Percentiles rank a stretch among this genome's conserved stretches.
Conservation (phyloP, 176 grass and related monocot genomes). For the Aegilops tauschii region DNA sequence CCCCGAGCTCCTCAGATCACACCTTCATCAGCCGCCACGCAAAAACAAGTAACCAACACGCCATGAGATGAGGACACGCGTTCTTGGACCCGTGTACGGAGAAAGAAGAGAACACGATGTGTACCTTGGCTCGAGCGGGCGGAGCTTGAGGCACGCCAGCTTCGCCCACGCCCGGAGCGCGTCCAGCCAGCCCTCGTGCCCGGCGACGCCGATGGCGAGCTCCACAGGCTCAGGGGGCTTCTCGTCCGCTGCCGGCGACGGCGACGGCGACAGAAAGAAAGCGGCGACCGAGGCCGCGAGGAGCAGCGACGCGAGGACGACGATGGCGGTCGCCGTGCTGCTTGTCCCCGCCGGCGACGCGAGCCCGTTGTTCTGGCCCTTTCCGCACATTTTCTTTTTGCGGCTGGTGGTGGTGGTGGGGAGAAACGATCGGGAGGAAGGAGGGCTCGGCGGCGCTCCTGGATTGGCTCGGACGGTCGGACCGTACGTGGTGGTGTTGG, state of each 20-base stretch:
- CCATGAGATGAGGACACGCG: background rate
- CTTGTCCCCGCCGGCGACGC: background rate
- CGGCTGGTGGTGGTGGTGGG: background rate
- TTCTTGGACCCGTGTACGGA: background rate
- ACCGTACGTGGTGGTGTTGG: background rate
- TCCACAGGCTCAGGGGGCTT: constrained; percentile 40
- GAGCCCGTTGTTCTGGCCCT: background rate
- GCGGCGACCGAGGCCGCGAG: constrained; percentile 5
- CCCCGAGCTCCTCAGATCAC: constrained; percentile 21
- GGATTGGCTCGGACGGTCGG: too few relatives aligned
- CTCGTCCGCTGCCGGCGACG: background rate
- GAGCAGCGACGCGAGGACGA: constrained; percentile 22
- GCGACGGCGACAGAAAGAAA: background rate
- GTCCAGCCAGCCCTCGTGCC: constrained; percentile 40
- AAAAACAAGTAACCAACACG: background rate
- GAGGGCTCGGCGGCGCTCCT: background rate
- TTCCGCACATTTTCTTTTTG: background rate
- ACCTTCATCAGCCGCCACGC: background rate
- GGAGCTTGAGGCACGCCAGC: constrained; percentile 40
- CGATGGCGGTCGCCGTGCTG: background rate
- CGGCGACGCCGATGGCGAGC: constrained; percentile 55
- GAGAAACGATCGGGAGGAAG: background rate
- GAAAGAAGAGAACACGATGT: background rate
- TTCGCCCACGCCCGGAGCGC: constrained; percentile 45
- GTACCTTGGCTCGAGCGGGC: constrained; percentile 27